Evolutionary conservation across 257 asterid genomes (phyloP).

Genomic region (Mitragyna speciosa): DNA sequence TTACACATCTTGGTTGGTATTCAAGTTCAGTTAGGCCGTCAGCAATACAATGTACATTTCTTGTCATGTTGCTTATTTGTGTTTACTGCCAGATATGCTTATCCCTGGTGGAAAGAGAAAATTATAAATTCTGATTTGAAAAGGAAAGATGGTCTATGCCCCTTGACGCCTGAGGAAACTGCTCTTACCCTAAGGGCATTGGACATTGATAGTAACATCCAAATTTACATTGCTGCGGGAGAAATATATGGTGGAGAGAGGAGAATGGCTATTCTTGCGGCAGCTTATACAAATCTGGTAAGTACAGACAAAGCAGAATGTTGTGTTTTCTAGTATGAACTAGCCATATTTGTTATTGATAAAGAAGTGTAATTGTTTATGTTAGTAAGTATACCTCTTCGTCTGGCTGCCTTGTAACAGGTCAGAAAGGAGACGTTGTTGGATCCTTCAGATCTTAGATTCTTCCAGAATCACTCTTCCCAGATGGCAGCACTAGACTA

Average conservation of each 20-base stretch:
- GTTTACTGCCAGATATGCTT: conserved; percentile 61
- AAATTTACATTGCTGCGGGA: conserved; percentile 95
- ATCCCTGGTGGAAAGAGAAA: conserved; percentile 99
- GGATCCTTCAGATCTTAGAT: conserved; percentile 76
- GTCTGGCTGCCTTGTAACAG: conserved; percentile 38
- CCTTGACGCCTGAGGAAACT: conserved; percentile 98
- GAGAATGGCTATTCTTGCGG: conserved; percentile 66
- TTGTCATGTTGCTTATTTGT: conserved; percentile 30
- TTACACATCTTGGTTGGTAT: background rate
- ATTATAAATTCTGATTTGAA: conserved; percentile 80
- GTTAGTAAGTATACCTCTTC: background rate
- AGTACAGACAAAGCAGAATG: conserved; percentile 23
- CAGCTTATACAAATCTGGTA: conserved; percentile 85
- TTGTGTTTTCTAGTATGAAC: background rate
- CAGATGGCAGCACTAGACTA: conserved; percentile 99
- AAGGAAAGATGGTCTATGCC: conserved; percentile 94
- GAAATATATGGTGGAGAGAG: conserved; percentile 92
- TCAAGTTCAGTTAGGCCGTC: background rate
- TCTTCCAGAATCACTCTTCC: conserved; percentile 91
- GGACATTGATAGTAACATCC: conserved; percentile 69
- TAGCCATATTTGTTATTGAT: background rate
- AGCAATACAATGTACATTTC: background rate
- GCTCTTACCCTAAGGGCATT: conserved; percentile 77
- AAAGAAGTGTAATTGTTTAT: background rate
- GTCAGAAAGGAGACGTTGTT: conserved; percentile 89